phyloP scores from a whole-genome alignment of 1,284 basidiomycete species.

The Marasmius tenuissimus region DNA sequence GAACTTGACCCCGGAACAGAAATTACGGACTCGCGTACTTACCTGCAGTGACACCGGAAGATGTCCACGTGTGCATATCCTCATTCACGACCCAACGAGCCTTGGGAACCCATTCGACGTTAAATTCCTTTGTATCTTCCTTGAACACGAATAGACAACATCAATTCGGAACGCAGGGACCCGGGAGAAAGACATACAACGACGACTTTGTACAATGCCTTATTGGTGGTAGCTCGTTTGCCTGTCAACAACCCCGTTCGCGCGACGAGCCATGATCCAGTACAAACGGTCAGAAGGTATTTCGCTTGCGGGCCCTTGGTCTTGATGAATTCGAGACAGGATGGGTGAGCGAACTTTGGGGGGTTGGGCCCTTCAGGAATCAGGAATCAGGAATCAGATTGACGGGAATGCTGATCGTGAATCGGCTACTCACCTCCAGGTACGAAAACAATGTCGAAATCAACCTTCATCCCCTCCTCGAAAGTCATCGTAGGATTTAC shows the following conservation, averaged over 20 bases:
- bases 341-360: slow-evolving; percentile 4
- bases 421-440: slow-evolving; percentile 20
- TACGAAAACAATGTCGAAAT: slow-evolving; percentile 24
- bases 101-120: slow-evolving; percentile 30
- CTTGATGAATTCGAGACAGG: slow-evolving; percentile 18
- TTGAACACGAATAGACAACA: neutral
- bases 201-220: slow-evolving; percentile 14
- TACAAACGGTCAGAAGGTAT: slow-evolving; percentile 24
- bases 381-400: neutral
- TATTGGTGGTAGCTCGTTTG: slow-evolving; percentile 25
- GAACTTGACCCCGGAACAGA: neutral
- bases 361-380: neutral
- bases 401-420: neutral
- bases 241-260: slow-evolving; percentile 22
- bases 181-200: slow-evolving; percentile 8
- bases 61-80: slow-evolving; percentile 32
- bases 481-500: slow-evolving; percentile 20
- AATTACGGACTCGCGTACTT: neutral
- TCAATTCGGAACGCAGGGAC: neutral
- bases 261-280: slow-evolving; percentile 25
- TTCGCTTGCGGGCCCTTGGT: slow-evolving; percentile 19
- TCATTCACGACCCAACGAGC: slow-evolving; percentile 39
- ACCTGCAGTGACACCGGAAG: slow-evolving; percentile 37
- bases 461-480: slow-evolving; percentile 5
- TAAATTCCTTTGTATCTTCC: slow-evolving; percentile 17